Base-by-base conservation (phyloP, 257 asterid genomes). In the Plantago major region DNA sequence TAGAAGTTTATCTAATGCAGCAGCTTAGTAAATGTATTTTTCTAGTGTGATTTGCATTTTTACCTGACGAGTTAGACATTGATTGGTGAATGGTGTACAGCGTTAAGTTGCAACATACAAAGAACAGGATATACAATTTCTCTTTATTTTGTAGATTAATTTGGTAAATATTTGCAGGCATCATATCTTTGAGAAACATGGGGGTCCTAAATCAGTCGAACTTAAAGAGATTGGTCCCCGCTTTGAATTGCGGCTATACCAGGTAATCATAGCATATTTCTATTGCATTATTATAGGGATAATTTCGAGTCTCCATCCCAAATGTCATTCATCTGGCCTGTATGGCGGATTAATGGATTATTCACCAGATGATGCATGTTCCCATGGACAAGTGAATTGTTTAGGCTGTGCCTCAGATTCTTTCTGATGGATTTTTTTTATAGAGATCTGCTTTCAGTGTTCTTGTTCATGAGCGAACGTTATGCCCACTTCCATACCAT, bases 141-240 rank as follows among this genome's bases (percentile, higher is more conserved):
- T 11, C 42, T 16, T 40, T 11, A 11, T 19, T 53, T 26, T 53
- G 33, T 18, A 33, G 67, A 55, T 54, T 67, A 65, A 73, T 43
- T 26, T 71, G 55, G n/a, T 69, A 12, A 60, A 52, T 63, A 7
- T 46, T 15, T 77, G 82, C 84, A 90, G 99, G 83, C 90, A 92
- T 83, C 97, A 89, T 79, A 42, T 89, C 47, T 86, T 81, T 70
- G 95, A 87, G 75, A 83, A 84, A 68, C 84, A 72, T 53, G 96
- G 93, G 59, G 97, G 97, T 59, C 89, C 97, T 62, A 92, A 92
- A 76, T 89, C 96, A 50, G 17, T 87, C 60, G 97, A 92, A 48
- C 79, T 89, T 76, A 89, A 83, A 71, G 99, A 92, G 80, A 69
- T 92, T 66, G 99, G 97, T 11, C 99, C 97, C 64, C 95, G 99